Conservation (phyloP, 179 eudicot species). For the Patellifolia procumbens region DNA sequence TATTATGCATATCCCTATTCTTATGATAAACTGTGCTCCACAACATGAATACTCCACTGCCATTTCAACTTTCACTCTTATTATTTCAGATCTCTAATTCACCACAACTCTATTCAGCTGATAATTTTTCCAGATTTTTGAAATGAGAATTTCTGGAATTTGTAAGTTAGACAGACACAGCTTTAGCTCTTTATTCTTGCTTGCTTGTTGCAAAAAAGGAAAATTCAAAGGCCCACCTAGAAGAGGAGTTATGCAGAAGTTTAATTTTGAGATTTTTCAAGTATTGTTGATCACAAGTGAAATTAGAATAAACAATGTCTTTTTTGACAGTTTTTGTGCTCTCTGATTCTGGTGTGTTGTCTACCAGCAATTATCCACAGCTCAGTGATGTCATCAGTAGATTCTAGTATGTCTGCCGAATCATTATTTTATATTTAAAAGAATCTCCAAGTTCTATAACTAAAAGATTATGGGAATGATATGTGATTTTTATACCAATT, state of each 20-base stretch:
- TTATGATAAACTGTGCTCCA: slow-evolving; percentile 39
- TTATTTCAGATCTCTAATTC: neutral
- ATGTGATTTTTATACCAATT: no score
- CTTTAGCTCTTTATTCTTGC: neutral
- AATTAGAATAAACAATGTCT: neutral
- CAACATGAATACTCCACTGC: slow-evolving; percentile 41
- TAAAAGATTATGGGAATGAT: no score
- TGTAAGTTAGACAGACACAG: neutral
- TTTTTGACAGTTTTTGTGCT: neutral
- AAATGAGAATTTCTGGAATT: neutral
- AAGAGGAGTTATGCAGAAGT: neutral
- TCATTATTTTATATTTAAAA: neutral
- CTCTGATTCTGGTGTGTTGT: neutral
- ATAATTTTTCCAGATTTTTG: neutral
- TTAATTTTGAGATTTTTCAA: neutral
- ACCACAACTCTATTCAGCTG: neutral
- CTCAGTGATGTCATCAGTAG: neutral
- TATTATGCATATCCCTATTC: slow-evolving; percentile 22
- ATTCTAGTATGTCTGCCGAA: neutral
- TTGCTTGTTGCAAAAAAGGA: neutral
- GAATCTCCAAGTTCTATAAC: no score
- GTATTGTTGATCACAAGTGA: neutral
- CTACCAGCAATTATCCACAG: neutral
- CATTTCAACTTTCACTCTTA: slow-evolving; percentile 20
- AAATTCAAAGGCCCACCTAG: neutral